phyloP scores from a whole-genome alignment of 495 filamentous ascomycete species.

The Penicillium tannophilum region DNA sequence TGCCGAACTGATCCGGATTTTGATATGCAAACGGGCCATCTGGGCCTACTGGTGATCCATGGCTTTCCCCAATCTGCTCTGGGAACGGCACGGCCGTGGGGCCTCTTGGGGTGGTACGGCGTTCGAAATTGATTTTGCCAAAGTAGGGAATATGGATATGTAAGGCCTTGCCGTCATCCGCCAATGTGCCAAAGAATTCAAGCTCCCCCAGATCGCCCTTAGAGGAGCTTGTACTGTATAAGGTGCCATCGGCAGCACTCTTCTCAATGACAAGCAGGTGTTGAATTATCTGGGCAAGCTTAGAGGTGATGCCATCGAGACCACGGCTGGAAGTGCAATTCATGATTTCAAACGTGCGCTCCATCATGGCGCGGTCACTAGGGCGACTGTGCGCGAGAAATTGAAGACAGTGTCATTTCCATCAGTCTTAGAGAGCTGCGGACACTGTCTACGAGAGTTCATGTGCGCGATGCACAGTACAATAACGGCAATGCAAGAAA shows the following conservation, averaged over 20 bases:
- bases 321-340: slow-evolving; percentile 25
- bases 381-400: slow-evolving; percentile 42
- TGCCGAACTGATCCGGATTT: not conserved
- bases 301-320: slow-evolving; percentile 25
- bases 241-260: slow-evolving; percentile 20
- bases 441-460: slow-evolving; percentile 24
- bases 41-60: not conserved
- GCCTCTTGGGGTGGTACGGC: slow-evolving; percentile 4
- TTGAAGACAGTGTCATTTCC: slow-evolving; percentile 21
- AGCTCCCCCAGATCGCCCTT: slow-evolving; percentile 11
- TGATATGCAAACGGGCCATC: not conserved
- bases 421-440: not conserved
- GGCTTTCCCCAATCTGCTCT: not conserved
- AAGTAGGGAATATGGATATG: slow-evolving; percentile 43
- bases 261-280: slow-evolving; percentile 31
- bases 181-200: slow-evolving; percentile 14
- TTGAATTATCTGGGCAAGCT: slow-evolving; percentile 42
- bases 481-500: slow-evolving; percentile 49
- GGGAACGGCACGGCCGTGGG: not conserved
- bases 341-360: slow-evolving; percentile 42
- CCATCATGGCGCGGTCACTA: slow-evolving; percentile 46
- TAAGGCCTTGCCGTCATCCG: slow-evolving; percentile 16
- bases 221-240: slow-evolving; percentile 27
- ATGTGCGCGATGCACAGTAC: slow-evolving; percentile 34
- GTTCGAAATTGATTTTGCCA: slow-evolving; percentile 39